Evolutionary conservation across 768 basidiomycete species (phyloP).

Genomic region (Lentinus tigrinus): DNA sequence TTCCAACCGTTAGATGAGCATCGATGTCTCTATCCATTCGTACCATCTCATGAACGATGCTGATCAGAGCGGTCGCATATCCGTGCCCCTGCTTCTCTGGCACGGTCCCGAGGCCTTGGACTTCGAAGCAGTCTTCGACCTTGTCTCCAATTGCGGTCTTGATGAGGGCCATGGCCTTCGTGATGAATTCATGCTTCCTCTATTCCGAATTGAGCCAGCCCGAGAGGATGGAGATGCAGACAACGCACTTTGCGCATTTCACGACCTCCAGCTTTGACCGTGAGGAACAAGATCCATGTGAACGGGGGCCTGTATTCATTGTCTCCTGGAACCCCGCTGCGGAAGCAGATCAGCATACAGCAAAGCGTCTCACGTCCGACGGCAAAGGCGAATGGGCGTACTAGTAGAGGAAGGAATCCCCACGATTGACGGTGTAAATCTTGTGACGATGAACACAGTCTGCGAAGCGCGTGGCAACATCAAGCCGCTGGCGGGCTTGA

Average conservation of each 20-base stretch:
- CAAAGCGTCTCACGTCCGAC: no score
- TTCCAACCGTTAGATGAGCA: background rate
- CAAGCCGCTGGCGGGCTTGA: no score
- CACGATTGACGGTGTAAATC: background rate
- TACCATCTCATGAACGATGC: background rate
- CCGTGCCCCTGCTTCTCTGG: constrained; percentile 6
- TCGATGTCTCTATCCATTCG: background rate
- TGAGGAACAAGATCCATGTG: background rate
- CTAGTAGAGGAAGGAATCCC: background rate
- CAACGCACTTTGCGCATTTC: background rate
- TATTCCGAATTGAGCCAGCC: background rate
- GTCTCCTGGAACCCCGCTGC: background rate
- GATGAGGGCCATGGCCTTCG: background rate
- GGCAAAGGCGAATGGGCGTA: no score
- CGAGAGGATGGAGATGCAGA: background rate
- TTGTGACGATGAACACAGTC: no score
- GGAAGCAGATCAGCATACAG: no score
- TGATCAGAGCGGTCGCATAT: constrained; percentile 1
- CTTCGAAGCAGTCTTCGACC: background rate
- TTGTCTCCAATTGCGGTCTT: background rate
- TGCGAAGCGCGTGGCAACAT: no score
- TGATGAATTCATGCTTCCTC: background rate
- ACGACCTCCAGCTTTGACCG: background rate
- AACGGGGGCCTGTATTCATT: background rate
- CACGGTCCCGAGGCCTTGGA: background rate